Evolutionary conservation across 2,329 filamentous ascomycete genomes (phyloP), one percentile per base, ranked within the genome.

Genomic region (Penicillium polonicum): DNA sequence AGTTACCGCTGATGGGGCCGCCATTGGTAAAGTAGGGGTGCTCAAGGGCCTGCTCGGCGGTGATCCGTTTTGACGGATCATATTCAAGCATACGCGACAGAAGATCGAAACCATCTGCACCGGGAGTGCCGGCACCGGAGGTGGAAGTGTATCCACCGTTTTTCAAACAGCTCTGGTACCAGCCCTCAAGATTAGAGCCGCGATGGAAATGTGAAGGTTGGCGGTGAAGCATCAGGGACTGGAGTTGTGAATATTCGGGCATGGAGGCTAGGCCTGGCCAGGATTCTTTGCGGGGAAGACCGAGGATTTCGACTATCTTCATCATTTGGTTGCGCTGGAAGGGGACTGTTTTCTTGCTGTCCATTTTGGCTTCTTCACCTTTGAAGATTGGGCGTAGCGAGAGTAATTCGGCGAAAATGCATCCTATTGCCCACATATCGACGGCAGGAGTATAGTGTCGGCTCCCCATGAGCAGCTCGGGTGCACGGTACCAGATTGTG

Each of bases 291-390:
- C 85, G 91, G 0, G 94, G 94, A 64, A 96, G 79, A 31, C 94
- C 94, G 80, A 99, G 88, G 61, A 99, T 92, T 71, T 99, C 94
- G 38, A 96, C 91, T 67, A 99, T 99, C 77, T 96, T 97, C 71
- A 94, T 91, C 93, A 99, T 97, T 78, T 99, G 94, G 69, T 97
- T 97, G 15, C 92, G 86, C 75, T 99, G 94, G 67, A 99, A 99
- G 0, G 94, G 94, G 0, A 97, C 92, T 0, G 90, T 94, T 78
- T 97, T 97, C 76, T 99, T 99, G 67, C 85, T 90, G 75, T 99
- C 94, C 89, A 97, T 97, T 78, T 99, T 99, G 17, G 94, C 94
- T 76, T 99, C 94, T 71, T 99, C 94, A 0, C 94, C 94, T 72
- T 99, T 99, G 76, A 99, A 99, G 54, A 99, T 97, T 0, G 94